Conservation (phyloP, 1,139 yeast genomes). For the Taiozyma sp. region DNA sequence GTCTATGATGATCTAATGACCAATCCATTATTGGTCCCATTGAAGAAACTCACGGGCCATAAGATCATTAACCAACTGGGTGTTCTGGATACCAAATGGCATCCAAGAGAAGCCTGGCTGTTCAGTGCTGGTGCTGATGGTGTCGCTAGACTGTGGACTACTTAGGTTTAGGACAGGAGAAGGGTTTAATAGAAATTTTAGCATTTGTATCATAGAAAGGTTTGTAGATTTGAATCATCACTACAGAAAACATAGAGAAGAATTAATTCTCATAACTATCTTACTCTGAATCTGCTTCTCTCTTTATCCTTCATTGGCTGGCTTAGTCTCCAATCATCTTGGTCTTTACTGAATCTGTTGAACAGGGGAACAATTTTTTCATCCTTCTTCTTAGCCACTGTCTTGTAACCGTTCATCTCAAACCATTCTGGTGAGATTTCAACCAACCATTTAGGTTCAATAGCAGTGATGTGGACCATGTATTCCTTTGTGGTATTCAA, state of each 20-base stretch:
- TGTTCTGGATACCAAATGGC: constrained; percentile 90
- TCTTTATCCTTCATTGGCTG: constrained; percentile 11
- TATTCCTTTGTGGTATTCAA: constrained; percentile 82
- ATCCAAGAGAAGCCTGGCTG: constrained; percentile 98
- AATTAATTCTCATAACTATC: background rate
- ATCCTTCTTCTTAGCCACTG: constrained; percentile 35
- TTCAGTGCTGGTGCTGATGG: constrained; percentile 99
- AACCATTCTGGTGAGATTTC: constrained; percentile 87
- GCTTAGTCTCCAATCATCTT: constrained; percentile 45
- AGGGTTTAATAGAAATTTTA: background rate
- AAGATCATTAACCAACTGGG: constrained; percentile 75
- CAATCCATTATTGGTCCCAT: constrained; percentile 92
- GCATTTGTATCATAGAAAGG: background rate
- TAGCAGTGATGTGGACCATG: constrained; percentile 80
- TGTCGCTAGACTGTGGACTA: constrained; percentile 94
- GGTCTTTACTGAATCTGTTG: constrained; percentile 47
- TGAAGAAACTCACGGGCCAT: constrained; percentile 94
- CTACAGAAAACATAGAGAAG: no score
- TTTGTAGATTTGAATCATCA: background rate
- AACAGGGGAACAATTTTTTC: constrained; percentile 60
- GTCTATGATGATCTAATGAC: constrained; percentile 96
- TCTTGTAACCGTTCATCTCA: constrained; percentile 39
- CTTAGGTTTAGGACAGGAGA: constrained; percentile 31
- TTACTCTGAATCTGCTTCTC: constrained; percentile 17
- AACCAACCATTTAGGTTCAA: constrained; percentile 82